Evolutionary conservation across 345 rosid genomes (phyloP), one percentile per base, ranked within the genome.

Genomic region (Gossypium rotundifolium): DNA sequence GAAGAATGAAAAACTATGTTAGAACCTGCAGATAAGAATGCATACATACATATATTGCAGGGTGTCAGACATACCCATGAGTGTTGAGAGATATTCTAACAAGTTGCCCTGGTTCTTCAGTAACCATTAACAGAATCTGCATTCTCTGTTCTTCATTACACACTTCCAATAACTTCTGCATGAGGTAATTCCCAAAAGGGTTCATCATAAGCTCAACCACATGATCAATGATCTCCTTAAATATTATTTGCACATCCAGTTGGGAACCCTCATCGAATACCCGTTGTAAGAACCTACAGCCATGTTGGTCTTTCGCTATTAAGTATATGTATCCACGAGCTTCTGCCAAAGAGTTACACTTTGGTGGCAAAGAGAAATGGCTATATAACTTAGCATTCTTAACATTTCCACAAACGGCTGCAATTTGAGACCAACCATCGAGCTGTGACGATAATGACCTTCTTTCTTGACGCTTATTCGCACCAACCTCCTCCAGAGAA

Each of bases 161-260:
- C 53, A 80, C 80, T 25, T 87, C 83, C 58, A 87, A 61, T 20
- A 87, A 71, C 70, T 85, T 87, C 73, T 87, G 90, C 68, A 87
- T 75, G 57, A 87, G 81, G 75, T 87, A 85, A 78, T 85, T 87
- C n/a, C 88, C 90, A 61, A 85, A 85, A 25, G 88, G 90, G 65
- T 87, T 74, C 70, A 77, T 77, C 85, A 81, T 85, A 71, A 87
- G 83, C 66, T 87, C 90, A 66, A 77, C 83, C 20, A 81, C 82
- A 74, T 87, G 88, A 57, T 80, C 84, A 67, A 83, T 75, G 70
- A 85, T 72, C 76, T 87, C 90, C 11, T 38, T 74, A 68, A 81
- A 85, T 52, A 87, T 74, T 40, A 69, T 33, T 76, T 77, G 74
- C 61, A 77, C 75, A 65, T 87, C 88, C 64, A 81, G 51, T 48